phyloP scores from a whole-genome alignment of 768 basidiomycete species.

The Udeniomyces megalosporus region DNA sequence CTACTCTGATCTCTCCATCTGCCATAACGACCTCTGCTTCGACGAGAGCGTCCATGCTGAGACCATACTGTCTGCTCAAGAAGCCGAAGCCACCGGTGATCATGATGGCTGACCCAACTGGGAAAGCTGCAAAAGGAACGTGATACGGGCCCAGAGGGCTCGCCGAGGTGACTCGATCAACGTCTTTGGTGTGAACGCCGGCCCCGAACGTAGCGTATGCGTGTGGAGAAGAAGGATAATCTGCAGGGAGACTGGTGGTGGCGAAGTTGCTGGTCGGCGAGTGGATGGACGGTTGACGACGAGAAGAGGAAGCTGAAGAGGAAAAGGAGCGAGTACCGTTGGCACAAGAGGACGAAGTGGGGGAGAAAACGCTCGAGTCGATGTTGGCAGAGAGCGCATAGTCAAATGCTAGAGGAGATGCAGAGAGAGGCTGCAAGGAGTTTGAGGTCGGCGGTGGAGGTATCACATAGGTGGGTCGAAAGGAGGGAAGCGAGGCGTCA shows the following conservation, averaged over 20 bases:
- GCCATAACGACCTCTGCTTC: conserved; percentile 85
- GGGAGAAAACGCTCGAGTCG: not conserved
- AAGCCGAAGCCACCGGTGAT: conserved; percentile 68
- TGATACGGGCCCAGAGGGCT: conserved; percentile 18
- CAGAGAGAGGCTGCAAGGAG: not conserved
- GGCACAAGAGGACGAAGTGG: not conserved
- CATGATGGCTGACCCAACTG: conserved; percentile 31
- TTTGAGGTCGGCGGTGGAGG: not conserved
- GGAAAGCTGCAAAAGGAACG: conserved; percentile 30
- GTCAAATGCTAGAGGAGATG: not conserved
- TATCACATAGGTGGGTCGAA: not conserved
- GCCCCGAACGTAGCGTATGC: conserved; percentile 8
- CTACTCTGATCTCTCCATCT: conserved; percentile 67
- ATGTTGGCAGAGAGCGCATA: not conserved
- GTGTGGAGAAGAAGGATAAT: not conserved
- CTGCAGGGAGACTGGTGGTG: not conserved
- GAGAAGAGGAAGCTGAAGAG: not conserved
- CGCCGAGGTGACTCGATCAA: conserved; percentile 29
- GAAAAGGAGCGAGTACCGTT: not conserved
- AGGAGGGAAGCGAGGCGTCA: not conserved
- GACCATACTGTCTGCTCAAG: conserved; percentile 61
- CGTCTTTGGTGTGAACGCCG: conserved; percentile 62
- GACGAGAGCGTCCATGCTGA: conserved; percentile 77
- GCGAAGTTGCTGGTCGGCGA: no score
- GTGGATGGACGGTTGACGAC: not conserved